Conservation (phyloP, 352 stramenopile species). For the Peronospora tabacina region DNA sequence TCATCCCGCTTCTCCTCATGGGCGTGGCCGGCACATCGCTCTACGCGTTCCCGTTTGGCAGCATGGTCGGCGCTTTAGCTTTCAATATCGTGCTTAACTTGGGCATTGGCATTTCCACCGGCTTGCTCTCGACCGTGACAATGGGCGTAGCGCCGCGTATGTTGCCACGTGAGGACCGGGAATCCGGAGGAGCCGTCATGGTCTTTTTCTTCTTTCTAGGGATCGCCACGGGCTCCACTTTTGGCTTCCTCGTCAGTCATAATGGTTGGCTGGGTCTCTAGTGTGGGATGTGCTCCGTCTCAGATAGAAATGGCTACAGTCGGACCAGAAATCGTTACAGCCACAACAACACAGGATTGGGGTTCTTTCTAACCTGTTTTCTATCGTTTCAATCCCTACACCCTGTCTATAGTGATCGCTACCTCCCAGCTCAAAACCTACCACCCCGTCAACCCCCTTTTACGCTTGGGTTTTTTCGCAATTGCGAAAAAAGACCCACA, state of each 20-base stretch:
- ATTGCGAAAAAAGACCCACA: no score
- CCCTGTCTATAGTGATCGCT: no score
- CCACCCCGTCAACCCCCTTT: no score
- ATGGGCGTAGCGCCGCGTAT: constrained; percentile 48
- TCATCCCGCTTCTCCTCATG: constrained; percentile 55
- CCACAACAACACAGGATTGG: no score
- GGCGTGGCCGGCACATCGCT: constrained; percentile 43
- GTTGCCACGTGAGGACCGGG: constrained; percentile 45
- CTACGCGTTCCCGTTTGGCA: constrained; percentile 40
- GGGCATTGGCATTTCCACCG: constrained; percentile 44
- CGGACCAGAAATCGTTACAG: no score
- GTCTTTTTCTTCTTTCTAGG: constrained; percentile 51
- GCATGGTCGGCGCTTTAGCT: constrained; percentile 21
- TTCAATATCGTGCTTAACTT: constrained; percentile 47
- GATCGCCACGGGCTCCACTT: constrained; percentile 37
- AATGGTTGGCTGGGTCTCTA: constrained; percentile 46
- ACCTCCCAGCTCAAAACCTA: no score
- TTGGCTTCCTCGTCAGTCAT: constrained; percentile 44
- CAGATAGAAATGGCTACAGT: no score
- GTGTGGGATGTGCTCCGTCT: no score
- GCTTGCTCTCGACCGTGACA: constrained; percentile 55
- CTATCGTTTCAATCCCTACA: no score
- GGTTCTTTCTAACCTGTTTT: no score
- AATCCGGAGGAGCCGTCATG: constrained; percentile 53
- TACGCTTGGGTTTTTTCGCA: no score